Conservation (phyloP, 768 basidiomycete genomes). For the Serpula lacrymans region DNA sequence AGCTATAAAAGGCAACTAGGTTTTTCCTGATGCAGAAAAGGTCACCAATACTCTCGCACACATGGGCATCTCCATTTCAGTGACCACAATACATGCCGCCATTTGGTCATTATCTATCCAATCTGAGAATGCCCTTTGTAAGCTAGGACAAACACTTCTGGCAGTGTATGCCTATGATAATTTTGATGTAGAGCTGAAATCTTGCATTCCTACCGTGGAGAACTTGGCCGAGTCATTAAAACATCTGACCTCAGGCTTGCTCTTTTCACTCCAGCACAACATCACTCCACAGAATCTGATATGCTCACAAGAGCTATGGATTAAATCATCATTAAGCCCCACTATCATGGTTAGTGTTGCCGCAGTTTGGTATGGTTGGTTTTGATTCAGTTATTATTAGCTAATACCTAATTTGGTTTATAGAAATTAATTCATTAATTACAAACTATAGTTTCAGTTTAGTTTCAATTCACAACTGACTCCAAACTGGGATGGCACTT, state of each 20-base stretch:
- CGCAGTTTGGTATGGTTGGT: too few species aligned
- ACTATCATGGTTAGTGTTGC: too few species aligned
- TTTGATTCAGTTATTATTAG: too few species aligned
- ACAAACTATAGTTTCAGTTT: too few species aligned
- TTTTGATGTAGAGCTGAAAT: conserved; percentile 37
- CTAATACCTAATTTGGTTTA: too few species aligned
- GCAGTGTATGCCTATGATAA: conserved; percentile 39
- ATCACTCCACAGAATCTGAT: conserved; percentile 22
- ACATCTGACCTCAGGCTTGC: conserved; percentile 21
- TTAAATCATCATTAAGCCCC: conserved; percentile 21
- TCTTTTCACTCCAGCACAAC: conserved; percentile 19
- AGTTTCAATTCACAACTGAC: too few species aligned
- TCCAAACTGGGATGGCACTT: too few species aligned
- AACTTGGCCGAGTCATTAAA: conserved; percentile 15
- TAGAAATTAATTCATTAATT: too few species aligned
- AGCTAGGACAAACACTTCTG: conserved; percentile 21
- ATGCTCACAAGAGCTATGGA: conserved; percentile 33
- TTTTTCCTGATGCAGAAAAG: too few species aligned
- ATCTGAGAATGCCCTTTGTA: conserved; percentile 10
- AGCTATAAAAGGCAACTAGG: too few species aligned
- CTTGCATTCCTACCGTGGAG: conserved; percentile 27
- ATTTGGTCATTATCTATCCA: conserved; percentile 22
- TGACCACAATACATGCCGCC: conserved; percentile 18
- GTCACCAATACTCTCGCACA: conserved; percentile 27
- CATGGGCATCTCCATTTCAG: conserved; percentile 26